Evolutionary conservation across 306 rosid genomes (phyloP).

Genomic region (Citrullus amarus): DNA sequence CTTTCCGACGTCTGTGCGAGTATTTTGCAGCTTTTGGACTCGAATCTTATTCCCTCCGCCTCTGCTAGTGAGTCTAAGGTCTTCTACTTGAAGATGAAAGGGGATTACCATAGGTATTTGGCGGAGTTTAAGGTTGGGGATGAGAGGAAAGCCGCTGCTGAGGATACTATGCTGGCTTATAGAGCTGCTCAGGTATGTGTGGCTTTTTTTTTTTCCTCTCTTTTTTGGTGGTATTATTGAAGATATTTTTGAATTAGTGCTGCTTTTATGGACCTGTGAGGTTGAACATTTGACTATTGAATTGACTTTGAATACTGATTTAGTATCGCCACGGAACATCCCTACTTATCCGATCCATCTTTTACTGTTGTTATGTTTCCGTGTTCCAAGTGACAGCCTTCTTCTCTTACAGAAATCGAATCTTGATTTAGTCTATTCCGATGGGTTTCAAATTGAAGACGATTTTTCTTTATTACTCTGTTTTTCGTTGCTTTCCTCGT

Average conservation of each 20-base stretch:
- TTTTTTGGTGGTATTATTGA: not conserved
- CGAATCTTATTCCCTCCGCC: conserved; percentile 22
- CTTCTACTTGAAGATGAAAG: conserved; percentile 31
- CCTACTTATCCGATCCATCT: not conserved
- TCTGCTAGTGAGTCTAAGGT: conserved; percentile 25
- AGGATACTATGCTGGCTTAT: conserved; percentile 24
- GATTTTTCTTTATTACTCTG: not conserved
- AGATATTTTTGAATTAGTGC: not conserved
- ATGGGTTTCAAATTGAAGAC: not conserved
- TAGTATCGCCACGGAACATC: not conserved
- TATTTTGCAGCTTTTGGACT: conserved; percentile 19
- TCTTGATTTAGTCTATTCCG: not conserved
- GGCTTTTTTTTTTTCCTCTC: not conserved
- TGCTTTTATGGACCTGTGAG: not conserved
- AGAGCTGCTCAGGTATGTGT: conserved; percentile 23
- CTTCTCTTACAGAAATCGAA: not conserved
- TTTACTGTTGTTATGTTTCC: not conserved
- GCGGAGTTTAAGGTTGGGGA: conserved; percentile 25
- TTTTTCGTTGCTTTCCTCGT: not conserved
- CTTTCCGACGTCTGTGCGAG: conserved; percentile 23
- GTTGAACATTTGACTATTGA: not conserved
- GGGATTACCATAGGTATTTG: conserved; percentile 26
- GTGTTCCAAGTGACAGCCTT: not conserved
- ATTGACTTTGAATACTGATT: conserved; percentile 3
- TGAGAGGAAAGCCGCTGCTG: conserved; percentile 28